Percentiles rank a stretch among this genome's conserved stretches.
Conservation (phyloP, 1,284 basidiomycete genomes). For the Ustilago sp. region DNA sequence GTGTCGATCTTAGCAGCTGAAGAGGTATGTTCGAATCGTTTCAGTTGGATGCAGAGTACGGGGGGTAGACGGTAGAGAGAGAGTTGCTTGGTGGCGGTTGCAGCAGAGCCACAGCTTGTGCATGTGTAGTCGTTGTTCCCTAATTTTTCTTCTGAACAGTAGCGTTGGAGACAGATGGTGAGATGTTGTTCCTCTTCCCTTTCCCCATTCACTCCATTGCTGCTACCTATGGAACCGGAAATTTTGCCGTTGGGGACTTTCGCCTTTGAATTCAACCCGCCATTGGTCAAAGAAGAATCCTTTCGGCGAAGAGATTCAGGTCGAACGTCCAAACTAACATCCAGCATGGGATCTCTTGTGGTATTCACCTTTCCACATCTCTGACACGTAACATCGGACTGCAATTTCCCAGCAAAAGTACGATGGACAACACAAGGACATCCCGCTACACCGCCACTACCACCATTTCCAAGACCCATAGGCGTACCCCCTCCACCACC, state of each 20-base stretch:
- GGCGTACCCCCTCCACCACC: slow-evolving; percentile 15
- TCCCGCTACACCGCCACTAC: slow-evolving; percentile 37
- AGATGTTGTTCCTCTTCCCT: slow-evolving; percentile 58
- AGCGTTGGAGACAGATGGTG: slow-evolving; percentile 55
- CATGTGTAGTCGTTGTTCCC: slow-evolving; percentile 72
- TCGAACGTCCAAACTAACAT: slow-evolving; percentile 85
- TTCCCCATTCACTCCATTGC: slow-evolving; percentile 15
- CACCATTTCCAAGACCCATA: slow-evolving; percentile 7
- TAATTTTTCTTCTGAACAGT: slow-evolving; percentile 64
- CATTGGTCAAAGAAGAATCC: slow-evolving; percentile 6
- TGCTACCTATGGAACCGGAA: slow-evolving; percentile 1
- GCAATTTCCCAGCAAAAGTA: slow-evolving; percentile 86
- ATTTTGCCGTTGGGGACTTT: slow-evolving; percentile 21
- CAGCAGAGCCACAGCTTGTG: slow-evolving; percentile 63
- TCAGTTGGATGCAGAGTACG: slow-evolving; percentile 93
- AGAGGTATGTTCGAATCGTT: slow-evolving; percentile 88
- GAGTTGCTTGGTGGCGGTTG: slow-evolving; percentile 76
- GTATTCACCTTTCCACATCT: slow-evolving; percentile 79
- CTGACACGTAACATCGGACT: slow-evolving; percentile 89
- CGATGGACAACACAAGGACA: slow-evolving; percentile 94
- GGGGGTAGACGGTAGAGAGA: slow-evolving; percentile 87
- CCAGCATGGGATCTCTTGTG: slow-evolving; percentile 88
- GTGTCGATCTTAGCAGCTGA: slow-evolving; percentile 80
- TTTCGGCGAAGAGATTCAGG: slow-evolving; percentile 43
- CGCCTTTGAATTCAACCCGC: slow-evolving; percentile 17